These are phyloP conservation scores for Trypethelium eluteriae DNA, from an alignment of 495 filamentous ascomycete genomes.

Conservation along the genomic window DNA sequence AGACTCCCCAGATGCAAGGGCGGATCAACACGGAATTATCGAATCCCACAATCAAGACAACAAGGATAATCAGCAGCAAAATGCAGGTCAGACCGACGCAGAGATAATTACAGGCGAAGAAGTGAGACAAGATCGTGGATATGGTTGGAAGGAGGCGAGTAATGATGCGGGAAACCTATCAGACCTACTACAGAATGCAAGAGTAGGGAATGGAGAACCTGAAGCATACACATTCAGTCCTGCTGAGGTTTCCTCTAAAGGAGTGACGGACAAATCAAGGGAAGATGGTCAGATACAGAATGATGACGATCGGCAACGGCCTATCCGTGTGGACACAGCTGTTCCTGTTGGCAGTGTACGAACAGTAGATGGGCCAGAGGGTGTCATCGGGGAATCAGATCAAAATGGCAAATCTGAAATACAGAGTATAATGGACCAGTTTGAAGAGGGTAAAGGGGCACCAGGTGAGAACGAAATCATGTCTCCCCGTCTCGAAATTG, in stretches of 20 bases:
- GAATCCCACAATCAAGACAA: background rate
- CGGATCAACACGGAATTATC: background rate
- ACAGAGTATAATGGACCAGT: slow-evolving; percentile 87
- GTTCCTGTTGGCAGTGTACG: background rate
- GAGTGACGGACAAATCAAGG: no score
- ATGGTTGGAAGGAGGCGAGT: background rate
- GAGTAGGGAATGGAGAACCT: no score
- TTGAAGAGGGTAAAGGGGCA: slow-evolving; percentile 51
- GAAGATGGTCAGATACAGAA: background rate
- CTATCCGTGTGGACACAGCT: background rate
- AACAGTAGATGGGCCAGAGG: slow-evolving; percentile 18
- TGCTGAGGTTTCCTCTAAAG: no score
- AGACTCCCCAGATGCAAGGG: background rate
- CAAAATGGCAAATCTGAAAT: slow-evolving; percentile 61
- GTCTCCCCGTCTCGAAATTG: slow-evolving; percentile 69
- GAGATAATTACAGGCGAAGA: background rate
- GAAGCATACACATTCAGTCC: no score
- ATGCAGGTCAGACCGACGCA: background rate
- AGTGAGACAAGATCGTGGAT: background rate
- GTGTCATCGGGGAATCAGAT: slow-evolving; percentile 14
- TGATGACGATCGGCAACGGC: background rate
- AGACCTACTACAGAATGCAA: background rate
- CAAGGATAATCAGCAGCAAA: background rate
- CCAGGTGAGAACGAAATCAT: slow-evolving; percentile 67
- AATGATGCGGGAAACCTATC: background rate